Conservation (phyloP, 192 early-diverging fungal genomes). For the Allomyces javanicus region DNA sequence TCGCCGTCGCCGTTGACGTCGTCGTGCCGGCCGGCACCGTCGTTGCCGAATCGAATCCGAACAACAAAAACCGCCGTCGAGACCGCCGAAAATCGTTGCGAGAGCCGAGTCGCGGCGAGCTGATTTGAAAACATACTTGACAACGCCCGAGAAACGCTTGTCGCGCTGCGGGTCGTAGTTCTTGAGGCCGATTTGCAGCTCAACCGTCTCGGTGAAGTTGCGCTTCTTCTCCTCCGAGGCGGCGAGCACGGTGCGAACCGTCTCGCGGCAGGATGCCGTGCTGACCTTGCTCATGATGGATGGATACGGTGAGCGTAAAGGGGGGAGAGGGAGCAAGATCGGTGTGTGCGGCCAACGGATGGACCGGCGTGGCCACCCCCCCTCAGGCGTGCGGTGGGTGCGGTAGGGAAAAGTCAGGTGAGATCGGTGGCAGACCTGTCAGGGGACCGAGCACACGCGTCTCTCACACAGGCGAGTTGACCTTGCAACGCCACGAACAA, state of each 20-base stretch:
- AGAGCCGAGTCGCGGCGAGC: not conserved
- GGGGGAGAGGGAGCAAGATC: too few relatives aligned
- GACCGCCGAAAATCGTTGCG: conserved; percentile 1
- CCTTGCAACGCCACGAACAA: too few relatives aligned
- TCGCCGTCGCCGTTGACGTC: too few relatives aligned
- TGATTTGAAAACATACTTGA: conserved; percentile 21
- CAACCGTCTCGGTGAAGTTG: conserved; percentile 92
- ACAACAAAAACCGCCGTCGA: conserved; percentile 1
- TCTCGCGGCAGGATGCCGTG: conserved; percentile 71
- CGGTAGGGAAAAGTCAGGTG: too few relatives aligned
- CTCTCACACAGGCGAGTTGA: too few relatives aligned
- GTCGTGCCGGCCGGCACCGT: too few relatives aligned
- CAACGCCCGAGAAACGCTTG: conserved; percentile 98
- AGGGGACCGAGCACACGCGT: too few relatives aligned
- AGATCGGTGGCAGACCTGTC: too few relatives aligned
- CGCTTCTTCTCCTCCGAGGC: conserved; percentile 76
- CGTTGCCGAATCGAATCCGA: not conserved
- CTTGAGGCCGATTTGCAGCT: conserved; percentile 97
- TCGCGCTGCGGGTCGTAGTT: conserved; percentile 99
- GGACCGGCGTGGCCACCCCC: too few relatives aligned
- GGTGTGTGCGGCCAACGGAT: too few relatives aligned
- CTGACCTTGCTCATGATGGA: conserved; percentile 39
- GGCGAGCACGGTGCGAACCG: conserved; percentile 43
- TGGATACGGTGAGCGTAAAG: too few relatives aligned
- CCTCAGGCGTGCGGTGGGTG: too few relatives aligned